These are phyloP conservation scores for Citrullus colocynthis DNA, from an alignment of 306 rosid genomes.

Conservation along the genomic window DNA sequence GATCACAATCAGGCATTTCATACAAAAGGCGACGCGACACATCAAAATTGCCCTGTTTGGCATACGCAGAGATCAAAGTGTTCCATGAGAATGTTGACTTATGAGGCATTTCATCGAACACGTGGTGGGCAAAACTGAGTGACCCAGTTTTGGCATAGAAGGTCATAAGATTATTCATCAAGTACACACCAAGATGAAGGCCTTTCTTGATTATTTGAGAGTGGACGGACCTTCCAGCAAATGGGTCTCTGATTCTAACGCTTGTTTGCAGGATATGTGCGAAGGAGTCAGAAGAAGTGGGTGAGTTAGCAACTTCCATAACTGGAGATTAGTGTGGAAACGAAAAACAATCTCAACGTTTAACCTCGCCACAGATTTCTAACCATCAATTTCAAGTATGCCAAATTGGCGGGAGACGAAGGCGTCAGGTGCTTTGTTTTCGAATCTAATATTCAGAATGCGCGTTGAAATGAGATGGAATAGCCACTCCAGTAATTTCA, in stretches of 20 bases:
- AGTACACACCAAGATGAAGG: slow-evolving; percentile 39
- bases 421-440: background rate
- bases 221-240: slow-evolving; percentile 43
- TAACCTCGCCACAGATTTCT: background rate
- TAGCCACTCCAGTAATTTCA: too few relatives aligned
- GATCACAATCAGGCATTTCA: slow-evolving; percentile 61
- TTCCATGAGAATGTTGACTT: slow-evolving; percentile 57
- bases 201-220: slow-evolving; percentile 58
- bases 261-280: slow-evolving; percentile 48
- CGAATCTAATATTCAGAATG: background rate
- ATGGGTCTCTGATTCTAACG: slow-evolving; percentile 32
- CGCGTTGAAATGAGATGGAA: too few relatives aligned
- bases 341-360: background rate
- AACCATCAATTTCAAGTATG: background rate
- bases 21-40: slow-evolving; percentile 33
- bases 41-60: slow-evolving; percentile 49
- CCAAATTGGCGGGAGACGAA: background rate
- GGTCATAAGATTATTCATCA: slow-evolving; percentile 59
- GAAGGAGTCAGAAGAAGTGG: slow-evolving; percentile 25
- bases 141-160: slow-evolving; percentile 41
- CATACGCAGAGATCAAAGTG: slow-evolving; percentile 52
- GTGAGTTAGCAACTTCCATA: slow-evolving; percentile 26
- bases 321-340: background rate
- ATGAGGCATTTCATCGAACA: slow-evolving; percentile 62
- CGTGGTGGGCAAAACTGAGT: slow-evolving; percentile 28